Conservation (phyloP, 2,329 filamentous ascomycete genomes). For the Pseudogymnoascus sp. region DNA sequence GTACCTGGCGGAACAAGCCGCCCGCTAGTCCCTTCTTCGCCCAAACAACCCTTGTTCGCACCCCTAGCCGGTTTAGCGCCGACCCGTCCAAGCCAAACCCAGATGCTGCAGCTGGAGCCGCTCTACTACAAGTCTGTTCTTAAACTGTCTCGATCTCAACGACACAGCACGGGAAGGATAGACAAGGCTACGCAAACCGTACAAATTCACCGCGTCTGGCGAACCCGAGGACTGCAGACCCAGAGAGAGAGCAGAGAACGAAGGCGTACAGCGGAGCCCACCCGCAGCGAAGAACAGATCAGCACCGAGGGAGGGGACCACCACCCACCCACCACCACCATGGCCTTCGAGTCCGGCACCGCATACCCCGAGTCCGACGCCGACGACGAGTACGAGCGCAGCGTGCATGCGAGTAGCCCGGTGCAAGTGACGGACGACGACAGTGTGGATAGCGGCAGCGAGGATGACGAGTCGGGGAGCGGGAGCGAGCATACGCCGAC, state of each 20-base stretch:
- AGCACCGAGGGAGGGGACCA: neutral
- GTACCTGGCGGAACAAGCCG: neutral
- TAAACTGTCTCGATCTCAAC: neutral
- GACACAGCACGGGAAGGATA: neutral
- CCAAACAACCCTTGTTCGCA: neutral
- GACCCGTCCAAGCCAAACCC: neutral
- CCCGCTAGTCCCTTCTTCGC: neutral
- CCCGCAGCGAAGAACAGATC: neutral
- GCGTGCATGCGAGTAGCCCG: constrained; percentile 59
- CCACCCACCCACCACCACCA: constrained; percentile 23
- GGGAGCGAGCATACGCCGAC: constrained; percentile 66
- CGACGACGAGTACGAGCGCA: constrained; percentile 76
- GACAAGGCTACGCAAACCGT: neutral
- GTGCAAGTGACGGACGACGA: constrained; percentile 59
- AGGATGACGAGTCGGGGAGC: constrained; percentile 30
- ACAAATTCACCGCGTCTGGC: neutral
- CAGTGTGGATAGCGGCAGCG: constrained; percentile 57
- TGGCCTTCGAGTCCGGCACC: constrained; percentile 58
- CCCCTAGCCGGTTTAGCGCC: neutral
- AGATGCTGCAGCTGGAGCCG: neutral
- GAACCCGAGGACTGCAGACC: neutral
- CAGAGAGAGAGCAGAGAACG: neutral
- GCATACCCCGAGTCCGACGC: constrained; percentile 73
- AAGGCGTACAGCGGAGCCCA: neutral
- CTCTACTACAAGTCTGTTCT: neutral